Base-by-base conservation (phyloP, 1,284 basidiomycete species). In the Apiotrichum brassicae region DNA sequence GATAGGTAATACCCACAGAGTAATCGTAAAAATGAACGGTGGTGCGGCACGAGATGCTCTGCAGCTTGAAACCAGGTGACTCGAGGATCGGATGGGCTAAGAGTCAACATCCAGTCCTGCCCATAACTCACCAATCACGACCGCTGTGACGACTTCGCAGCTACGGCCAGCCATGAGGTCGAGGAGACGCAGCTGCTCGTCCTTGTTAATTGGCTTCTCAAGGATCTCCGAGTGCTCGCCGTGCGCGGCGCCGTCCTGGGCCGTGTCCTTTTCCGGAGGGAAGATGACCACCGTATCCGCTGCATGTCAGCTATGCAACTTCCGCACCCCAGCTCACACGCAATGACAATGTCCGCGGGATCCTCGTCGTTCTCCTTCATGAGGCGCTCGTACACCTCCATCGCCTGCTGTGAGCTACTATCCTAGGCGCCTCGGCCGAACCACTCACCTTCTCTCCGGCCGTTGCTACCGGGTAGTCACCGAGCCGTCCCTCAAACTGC, bases 401-500 rank as follows among this genome's bases (percentile, higher is more conserved):
- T 81, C 0, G 86, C 92, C 76, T 78, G 54, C 11, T 22, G 22
- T 46, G 6, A 42, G 44, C 44, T 25, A 2, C 18, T 8, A 30
- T 9, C 8, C n/a, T 9, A 5, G 4, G 3, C 9, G 9, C 19
- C 3, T 12, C 20, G 2, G n/a, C 19, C 0, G 12, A 33, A 26
- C n/a, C 12, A 7, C 59, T 33, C 18, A 77, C 79, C 76, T 97
- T 97, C 59, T 93, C 85, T 2, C 82, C 83, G 2, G 90, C 90
- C 0, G 92, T 97, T 8, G 92, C 84, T 6, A 95, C 87, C 0
- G 93, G 89, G 68, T 98, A 97, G 66, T 95, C 90, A 52, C 89
- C 87, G 16, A 87, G 78, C 56, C 87, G 81, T 23, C 82, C 81
- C 51, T 84, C 63, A 52, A 75, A 97, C 3, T 80, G 78, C 18